A percentile compares a stretch with the other conserved stretches of the same genome.
Evolutionary conservation across 768 basidiomycete species (phyloP).

Genomic region (Lactarius trivialis): DNA sequence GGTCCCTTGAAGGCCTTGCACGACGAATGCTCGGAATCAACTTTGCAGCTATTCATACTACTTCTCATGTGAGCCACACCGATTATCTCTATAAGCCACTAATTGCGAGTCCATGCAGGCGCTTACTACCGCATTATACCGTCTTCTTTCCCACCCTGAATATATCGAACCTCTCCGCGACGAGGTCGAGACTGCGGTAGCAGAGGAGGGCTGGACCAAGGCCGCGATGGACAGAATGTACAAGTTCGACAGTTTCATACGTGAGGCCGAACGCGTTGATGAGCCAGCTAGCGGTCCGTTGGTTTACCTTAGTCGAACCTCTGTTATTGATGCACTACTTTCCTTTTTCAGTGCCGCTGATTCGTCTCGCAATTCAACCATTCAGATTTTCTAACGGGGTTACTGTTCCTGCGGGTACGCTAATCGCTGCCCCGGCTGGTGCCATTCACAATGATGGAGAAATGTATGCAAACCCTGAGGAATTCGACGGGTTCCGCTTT

Average conservation of each 20-base stretch:
- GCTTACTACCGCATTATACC: constrained; percentile 17
- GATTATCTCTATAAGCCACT: background rate
- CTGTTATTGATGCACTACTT: background rate
- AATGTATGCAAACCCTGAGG: constrained; percentile 37
- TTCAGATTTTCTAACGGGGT: constrained; percentile 33
- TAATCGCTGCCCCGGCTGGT: constrained; percentile 29
- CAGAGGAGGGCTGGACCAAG: constrained; percentile 21
- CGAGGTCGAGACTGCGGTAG: constrained; percentile 22
- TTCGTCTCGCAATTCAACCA: constrained; percentile 25
- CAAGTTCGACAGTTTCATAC: constrained; percentile 27
- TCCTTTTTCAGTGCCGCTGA: constrained; percentile 16
- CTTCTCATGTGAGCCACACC: constrained; percentile 27
- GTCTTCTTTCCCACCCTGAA: constrained; percentile 24
- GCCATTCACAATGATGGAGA: constrained; percentile 36
- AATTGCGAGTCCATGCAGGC: background rate
- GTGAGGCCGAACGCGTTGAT: constrained; percentile 23
- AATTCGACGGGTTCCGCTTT: constrained; percentile 40
- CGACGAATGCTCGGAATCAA: constrained; percentile 34
- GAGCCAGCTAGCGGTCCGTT: constrained; percentile 8
- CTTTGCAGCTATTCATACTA: constrained; percentile 34
- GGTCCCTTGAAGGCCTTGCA: constrained; percentile 27
- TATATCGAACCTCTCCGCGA: constrained; percentile 24
- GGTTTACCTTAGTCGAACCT: background rate
- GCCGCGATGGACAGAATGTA: constrained; percentile 20
- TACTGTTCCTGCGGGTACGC: constrained; percentile 34